Evolutionary conservation across 2,329 filamentous ascomycete species (phyloP), one percentile per base, ranked within the genome.

Genomic region (Verticillium nubilum): DNA sequence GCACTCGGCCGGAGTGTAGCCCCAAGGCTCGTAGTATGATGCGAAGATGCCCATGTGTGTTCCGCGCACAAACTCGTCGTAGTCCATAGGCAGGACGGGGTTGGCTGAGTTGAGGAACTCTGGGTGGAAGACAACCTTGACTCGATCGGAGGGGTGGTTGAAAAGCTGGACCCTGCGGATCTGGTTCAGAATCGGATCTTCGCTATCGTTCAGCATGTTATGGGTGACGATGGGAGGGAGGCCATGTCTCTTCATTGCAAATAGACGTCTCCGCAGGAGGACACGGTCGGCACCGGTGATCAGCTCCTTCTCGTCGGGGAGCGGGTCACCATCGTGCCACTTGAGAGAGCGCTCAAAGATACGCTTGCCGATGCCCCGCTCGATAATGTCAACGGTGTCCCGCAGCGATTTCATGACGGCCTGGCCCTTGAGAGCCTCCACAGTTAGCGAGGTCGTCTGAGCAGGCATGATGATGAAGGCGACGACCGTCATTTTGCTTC

Each of bases 401-500:
- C 92, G 86, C 60, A 99, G 82, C 26, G 94, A 96, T 76, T 98
- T 99, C 78, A 98, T 94, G 50, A 97, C 94, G 0, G 95, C 95
- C 75, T 99, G 95, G 53, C 95, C 95, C 76, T 97, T 96, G 63
- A 99, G 84, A 0, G 95, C 92, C 73, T 98, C 95, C 2, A 98
- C 95, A 0, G 95, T 96, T 58, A 99, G 82, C 0, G 94, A 97
- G 7, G 92, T 91, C 2, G 94, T 98, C 76, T 98, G 92, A 1
- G 95, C 95, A 2, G 95, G 95, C 92, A 99, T 96, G 73, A 99
- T 98, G 75, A 99, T 90, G 73, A 99, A 99, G 23, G 95, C 94
- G 19, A 99, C 94, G 7, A 99, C 89, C 0, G 95, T 98, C 72
- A 88, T 93, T 76, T 95, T 96, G 67, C 92, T 96, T 55, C 91